A percentile compares a stretch with the other conserved stretches of the same genome.
phyloP scores from a whole-genome alignment of 768 basidiomycete species.

The Lactarius hatsudake region DNA sequence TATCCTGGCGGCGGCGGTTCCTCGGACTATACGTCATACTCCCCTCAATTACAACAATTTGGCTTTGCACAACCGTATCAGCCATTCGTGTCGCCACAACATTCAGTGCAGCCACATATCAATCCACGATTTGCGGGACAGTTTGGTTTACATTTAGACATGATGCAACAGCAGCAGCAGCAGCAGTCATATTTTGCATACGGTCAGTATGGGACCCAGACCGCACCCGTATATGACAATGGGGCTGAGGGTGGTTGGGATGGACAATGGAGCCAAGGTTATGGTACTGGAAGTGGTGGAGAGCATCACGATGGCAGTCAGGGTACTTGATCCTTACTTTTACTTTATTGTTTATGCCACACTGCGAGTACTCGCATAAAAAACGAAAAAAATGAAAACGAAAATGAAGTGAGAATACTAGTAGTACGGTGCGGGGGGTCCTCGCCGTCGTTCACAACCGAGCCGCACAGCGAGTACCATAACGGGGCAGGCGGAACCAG shows the following conservation, averaged over 20 bases:
- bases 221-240: conserved; percentile 3
- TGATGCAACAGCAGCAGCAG: conserved; percentile 22
- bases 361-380: background rate
- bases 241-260: conserved; percentile 13
- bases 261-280: conserved; percentile 14
- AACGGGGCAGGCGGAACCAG: conserved; percentile 20
- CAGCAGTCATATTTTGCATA: conserved; percentile 20
- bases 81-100: conserved; percentile 22
- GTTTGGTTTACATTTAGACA: conserved; percentile 51
- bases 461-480: conserved; percentile 18
- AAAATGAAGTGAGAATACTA: background rate
- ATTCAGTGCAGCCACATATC: conserved; percentile 73
- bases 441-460: conserved; percentile 2
- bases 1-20: conserved; percentile 6
- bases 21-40: conserved; percentile 23
- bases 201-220: conserved; percentile 6
- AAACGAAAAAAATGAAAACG: background rate
- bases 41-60: conserved; percentile 16
- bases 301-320: conserved; percentile 1
- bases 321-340: conserved; percentile 9
- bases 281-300: background rate
- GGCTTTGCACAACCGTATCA: conserved; percentile 24
- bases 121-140: conserved; percentile 74
- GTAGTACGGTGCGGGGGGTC: background rate
- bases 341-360: background rate